Evolutionary conservation across 176 grass and related monocot genomes (phyloP), one percentile per base, ranked within the genome.

Genomic region (Carex kokanica): DNA sequence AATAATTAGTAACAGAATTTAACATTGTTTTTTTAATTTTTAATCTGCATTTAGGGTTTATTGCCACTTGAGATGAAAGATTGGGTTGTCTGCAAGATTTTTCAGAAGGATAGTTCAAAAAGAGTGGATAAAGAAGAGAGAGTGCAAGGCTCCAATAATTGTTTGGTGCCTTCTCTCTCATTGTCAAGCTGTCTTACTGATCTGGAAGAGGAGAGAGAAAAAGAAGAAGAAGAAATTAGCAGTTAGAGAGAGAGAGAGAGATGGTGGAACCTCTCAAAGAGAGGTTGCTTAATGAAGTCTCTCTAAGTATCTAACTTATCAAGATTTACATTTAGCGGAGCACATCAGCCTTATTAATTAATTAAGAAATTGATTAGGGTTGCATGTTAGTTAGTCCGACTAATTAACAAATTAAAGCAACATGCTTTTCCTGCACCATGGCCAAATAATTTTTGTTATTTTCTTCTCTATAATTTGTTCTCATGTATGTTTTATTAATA

Each of bases 11-110:
- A 23, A 49, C 4, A 4, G 27, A 74, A 6, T 53, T 75, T 54
- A 75, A 74, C 40, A 8, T 45, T 20, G 2, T 20, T 13, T 74
- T 13, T 17, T 2, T 52, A 6, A 18, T 8, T 75, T 13, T 54
- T 54, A 0, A 13, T 25, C 36, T 38, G 52, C 51, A 27, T 53
- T 8, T 75, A 75, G 72, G 72, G 47, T 16, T 16, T 75, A 16
- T 54, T 75, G 72, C 72, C 72, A 29, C 73, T 78, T 64, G 57
- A 61, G 24, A 74, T 78, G 8, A 84, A 74, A 38, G 86, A 94
- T 75, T 97, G 92, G 89, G 88, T 92, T 20, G 90, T 92, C 23
- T 94, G 92, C 86, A 83, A 90, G 60, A 73, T 97, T 64, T 92
- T 83, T 24, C 78, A 80, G 72, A 94, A 89, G 87, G 86, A 79